These are phyloP conservation scores for Trypanosoma scelopori DNA, from an alignment of 208 protist species.

Conservation along the genomic window DNA sequence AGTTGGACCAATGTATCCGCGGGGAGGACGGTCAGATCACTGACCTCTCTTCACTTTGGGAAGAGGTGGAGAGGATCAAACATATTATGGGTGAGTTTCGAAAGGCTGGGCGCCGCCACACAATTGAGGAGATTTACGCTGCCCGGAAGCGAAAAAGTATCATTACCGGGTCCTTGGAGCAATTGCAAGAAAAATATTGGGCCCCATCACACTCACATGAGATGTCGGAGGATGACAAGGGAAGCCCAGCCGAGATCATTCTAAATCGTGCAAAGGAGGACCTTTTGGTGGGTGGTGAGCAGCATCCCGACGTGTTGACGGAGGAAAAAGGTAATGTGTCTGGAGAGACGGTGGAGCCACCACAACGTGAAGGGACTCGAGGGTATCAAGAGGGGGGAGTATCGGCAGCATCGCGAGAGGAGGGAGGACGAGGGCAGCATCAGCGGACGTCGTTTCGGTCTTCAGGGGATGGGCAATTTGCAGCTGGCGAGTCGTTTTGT, in stretches of 20 bases:
- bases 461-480: too few relatives aligned
- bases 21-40: background rate
- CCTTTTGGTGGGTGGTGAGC: constrained; percentile 29
- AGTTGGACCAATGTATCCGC: background rate
- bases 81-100: constrained; percentile 53
- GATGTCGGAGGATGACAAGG: constrained; percentile 16
- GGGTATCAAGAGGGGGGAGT: background rate
- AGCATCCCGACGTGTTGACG: background rate
- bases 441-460: too few relatives aligned
- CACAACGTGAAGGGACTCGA: background rate
- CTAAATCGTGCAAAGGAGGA: constrained; percentile 63
- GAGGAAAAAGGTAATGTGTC: background rate
- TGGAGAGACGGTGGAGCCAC: constrained; percentile 22
- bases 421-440: background rate
- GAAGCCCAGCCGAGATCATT: constrained; percentile 57
- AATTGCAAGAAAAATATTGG: background rate
- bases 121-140: constrained; percentile 82
- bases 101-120: constrained; percentile 46
- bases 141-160: constrained; percentile 54
- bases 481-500: background rate
- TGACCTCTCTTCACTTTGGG: constrained; percentile 52
- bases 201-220: background rate
- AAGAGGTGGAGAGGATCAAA: constrained; percentile 63
- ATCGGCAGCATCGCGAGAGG: background rate
- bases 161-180: constrained; percentile 1